A percentile compares a stretch with the other conserved stretches of the same genome.
phyloP scores from a whole-genome alignment of 805 yeast genomes.

The Hanseniaspora singularis region DNA sequence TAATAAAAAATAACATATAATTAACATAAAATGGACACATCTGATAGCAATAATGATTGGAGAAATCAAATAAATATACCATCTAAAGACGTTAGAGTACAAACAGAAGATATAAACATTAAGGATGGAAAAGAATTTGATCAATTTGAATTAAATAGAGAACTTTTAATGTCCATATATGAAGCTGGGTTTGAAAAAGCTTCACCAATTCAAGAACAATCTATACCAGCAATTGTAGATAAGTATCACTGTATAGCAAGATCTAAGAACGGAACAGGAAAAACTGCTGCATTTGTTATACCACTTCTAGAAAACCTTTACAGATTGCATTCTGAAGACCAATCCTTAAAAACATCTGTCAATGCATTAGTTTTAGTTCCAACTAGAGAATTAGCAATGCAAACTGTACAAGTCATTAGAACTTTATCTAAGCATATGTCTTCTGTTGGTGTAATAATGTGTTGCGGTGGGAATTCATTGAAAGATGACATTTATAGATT shows the following conservation, averaged over 20 bases:
- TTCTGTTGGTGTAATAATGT: constrained; percentile 86
- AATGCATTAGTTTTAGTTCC: constrained; percentile 93
- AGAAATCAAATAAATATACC: constrained; percentile 65
- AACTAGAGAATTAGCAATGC: constrained; percentile 94
- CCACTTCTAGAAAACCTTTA: constrained; percentile 84
- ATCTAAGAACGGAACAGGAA: constrained; percentile 98
- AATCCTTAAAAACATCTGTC: constrained; percentile 29
- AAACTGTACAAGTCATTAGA: constrained; percentile 93
- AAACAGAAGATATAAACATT: constrained; percentile 87
- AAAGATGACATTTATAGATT: constrained; percentile 90
- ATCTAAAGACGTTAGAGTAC: constrained; percentile 80
- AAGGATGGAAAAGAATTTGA: constrained; percentile 88
- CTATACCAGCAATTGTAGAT: constrained; percentile 87
- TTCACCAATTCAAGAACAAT: constrained; percentile 93
- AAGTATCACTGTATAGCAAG: constrained; percentile 95
- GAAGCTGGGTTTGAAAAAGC: constrained; percentile 99
- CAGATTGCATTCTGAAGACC: constrained; percentile 55
- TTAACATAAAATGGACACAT: constrained; percentile 1
- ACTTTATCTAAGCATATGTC: constrained; percentile 82
- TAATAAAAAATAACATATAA: not conserved
- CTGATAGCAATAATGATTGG: constrained; percentile 40
- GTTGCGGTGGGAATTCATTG: constrained; percentile 94
- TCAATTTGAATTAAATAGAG: constrained; percentile 83
- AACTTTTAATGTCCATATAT: constrained; percentile 92
- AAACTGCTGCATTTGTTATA: constrained; percentile 92